Percentiles rank a stretch among this genome's conserved stretches.
These are phyloP conservation scores for Jacaranda copaia DNA, from an alignment of 257 asterid genomes.

Conservation along the genomic window DNA sequence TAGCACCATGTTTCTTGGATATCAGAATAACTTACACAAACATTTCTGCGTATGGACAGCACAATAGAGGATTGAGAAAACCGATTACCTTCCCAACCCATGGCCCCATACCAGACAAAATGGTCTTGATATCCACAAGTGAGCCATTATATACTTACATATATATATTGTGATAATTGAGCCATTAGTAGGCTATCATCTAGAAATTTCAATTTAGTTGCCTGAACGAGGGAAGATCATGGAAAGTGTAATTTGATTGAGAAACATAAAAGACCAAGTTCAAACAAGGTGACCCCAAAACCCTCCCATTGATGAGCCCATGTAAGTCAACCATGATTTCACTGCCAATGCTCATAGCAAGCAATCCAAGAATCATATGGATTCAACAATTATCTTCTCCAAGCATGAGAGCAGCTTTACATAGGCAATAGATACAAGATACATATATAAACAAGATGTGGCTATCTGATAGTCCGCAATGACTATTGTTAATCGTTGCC, in stretches of 20 bases:
- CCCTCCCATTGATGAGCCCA: background rate
- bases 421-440: background rate
- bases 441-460: background rate
- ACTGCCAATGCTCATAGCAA: background rate
- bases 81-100: too few species aligned
- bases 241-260: background rate
- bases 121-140: too few species aligned
- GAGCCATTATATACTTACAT: too few species aligned
- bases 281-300: background rate
- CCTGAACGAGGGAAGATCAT: background rate
- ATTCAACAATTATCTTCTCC: background rate
- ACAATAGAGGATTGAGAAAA: too few species aligned
- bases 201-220: background rate
- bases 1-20: too few species aligned
- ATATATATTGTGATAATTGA: background rate
- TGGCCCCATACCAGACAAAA: background rate
- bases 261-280: background rate
- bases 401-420: background rate
- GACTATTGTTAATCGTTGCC: background rate
- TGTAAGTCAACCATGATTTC: constrained; percentile 7
- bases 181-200: constrained; percentile 2
- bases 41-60: too few species aligned
- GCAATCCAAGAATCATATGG: background rate
- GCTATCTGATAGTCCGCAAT: background rate
- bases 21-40: too few species aligned